These are phyloP conservation scores for Clonostachys byssicola DNA, from an alignment of 2,329 filamentous ascomycete genomes.

Conservation along the genomic window DNA sequence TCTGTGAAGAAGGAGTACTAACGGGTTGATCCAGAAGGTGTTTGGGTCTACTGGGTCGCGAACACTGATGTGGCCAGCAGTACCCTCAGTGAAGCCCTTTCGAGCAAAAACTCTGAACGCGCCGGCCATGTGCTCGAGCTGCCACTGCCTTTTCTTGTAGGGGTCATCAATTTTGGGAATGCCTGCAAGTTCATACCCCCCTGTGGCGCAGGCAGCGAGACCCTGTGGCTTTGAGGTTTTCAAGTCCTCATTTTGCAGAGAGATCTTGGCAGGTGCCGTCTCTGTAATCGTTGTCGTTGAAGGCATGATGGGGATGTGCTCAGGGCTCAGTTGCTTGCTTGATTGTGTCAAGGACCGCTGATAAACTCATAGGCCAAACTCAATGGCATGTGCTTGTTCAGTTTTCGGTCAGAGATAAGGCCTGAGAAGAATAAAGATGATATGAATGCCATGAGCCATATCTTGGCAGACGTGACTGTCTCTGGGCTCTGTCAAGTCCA, in stretches of 20 bases:
- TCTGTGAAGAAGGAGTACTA: slow-evolving; percentile 1
- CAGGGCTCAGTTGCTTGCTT: not conserved
- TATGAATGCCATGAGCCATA: no score
- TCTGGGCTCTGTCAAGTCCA: no score
- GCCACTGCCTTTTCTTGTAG: slow-evolving; percentile 30
- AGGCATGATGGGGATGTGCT: not conserved
- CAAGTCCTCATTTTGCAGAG: not conserved
- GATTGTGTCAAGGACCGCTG: not conserved
- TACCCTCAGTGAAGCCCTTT: slow-evolving; percentile 53
- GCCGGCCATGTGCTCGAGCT: slow-evolving; percentile 34
- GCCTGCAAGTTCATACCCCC: slow-evolving; percentile 31
- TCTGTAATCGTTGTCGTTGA: not conserved
- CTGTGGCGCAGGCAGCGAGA: slow-evolving; percentile 8
- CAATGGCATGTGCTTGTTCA: no score
- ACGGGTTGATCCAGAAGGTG: slow-evolving; percentile 64
- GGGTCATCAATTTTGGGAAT: slow-evolving; percentile 50
- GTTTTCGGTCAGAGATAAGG: no score
- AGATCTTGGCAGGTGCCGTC: not conserved
- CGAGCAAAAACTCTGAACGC: slow-evolving; percentile 44
- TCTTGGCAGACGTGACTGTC: no score
- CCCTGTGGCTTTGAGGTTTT: not conserved
- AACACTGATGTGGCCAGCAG: slow-evolving; percentile 60
- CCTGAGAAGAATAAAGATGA: no score
- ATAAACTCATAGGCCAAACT: no score
- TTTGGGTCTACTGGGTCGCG: slow-evolving; percentile 55